phyloP scores from a whole-genome alignment of 345 rosid species.

The thale cress (Arabidopsis thaliana) region TAIR10.1 NC_003076.8:208501-209000 shows the following conservation, averaged over 20 bases:
- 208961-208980: conserved; percentile 1
- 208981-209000: background rate
- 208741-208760: background rate
- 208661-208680: background rate
- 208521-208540: conserved; percentile 30
- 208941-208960: conserved; percentile 66
- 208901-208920: conserved; percentile 56
- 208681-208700: background rate
- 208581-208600: background rate
- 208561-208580: conserved; percentile 10
- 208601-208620: background rate
- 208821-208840: conserved; percentile 18
- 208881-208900: conserved; percentile 56
- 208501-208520: background rate
- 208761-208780: background rate
- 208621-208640: background rate
- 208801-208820: background rate
- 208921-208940: conserved; percentile 68
- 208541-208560: conserved; percentile 3
- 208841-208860: conserved; percentile 24
- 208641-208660: background rate
- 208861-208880: conserved; percentile 5
- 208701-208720: background rate
- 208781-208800: conserved; percentile 21
- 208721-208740: background rate